These are phyloP conservation scores for Tuctoria greenei DNA, from an alignment of 176 grass and related monocot genomes.

Conservation along the genomic window DNA sequence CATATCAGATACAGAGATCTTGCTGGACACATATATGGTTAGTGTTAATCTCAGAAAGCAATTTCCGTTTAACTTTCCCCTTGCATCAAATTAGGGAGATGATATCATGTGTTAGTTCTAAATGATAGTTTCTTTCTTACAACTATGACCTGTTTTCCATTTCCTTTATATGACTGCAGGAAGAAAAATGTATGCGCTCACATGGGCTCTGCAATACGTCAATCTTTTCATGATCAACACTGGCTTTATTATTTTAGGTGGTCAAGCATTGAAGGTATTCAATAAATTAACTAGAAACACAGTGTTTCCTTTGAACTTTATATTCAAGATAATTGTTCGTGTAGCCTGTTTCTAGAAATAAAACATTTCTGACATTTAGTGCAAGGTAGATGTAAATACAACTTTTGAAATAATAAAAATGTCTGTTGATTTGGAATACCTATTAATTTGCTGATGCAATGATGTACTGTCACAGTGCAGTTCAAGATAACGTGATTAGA, in stretches of 20 bases:
- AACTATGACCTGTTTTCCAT: no score
- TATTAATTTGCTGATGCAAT: constrained; percentile 19
- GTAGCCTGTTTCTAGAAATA: background rate
- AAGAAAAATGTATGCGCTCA: constrained; percentile 79
- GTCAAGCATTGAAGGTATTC: constrained; percentile 87
- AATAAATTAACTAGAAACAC: no score
- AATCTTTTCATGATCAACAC: constrained; percentile 98
- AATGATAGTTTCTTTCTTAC: background rate
- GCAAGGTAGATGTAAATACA: background rate
- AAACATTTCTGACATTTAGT: background rate
- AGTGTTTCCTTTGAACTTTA: background rate
- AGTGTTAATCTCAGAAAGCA: background rate
- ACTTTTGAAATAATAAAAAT: background rate
- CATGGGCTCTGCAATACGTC: constrained; percentile 88
- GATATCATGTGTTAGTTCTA: background rate
- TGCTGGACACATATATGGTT: constrained; percentile 89
- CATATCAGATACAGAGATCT: constrained; percentile 99
- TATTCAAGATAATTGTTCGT: background rate
- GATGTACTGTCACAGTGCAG: background rate
- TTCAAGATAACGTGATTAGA: background rate
- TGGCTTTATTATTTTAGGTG: constrained; percentile 88
- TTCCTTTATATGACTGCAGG: constrained; percentile 38
- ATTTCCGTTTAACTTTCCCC: background rate
- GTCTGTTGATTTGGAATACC: background rate
- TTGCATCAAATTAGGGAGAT: background rate